phyloP scores from a whole-genome alignment of 1,139 yeast genomes.

The Saccharomycopsis hybrid region DNA sequence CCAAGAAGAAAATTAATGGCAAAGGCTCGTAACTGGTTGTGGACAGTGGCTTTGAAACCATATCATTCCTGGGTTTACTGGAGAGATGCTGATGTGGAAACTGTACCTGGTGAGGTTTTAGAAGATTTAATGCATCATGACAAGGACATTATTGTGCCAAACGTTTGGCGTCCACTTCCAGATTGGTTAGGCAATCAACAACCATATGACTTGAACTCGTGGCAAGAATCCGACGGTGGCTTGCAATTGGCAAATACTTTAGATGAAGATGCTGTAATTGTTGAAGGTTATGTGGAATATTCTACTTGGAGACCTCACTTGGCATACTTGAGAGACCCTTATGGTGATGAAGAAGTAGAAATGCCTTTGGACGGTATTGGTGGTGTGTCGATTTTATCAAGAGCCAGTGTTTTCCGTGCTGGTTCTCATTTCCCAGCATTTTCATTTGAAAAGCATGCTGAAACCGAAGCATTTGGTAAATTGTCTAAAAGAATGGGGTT shows the following conservation, averaged over 20 bases:
- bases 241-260: slow-evolving; percentile 31
- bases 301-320: slow-evolving; percentile 39
- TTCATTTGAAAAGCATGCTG: slow-evolving; percentile 36
- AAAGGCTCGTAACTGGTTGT: slow-evolving; percentile 65
- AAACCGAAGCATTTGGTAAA: slow-evolving; percentile 38
- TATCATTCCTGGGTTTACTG: slow-evolving; percentile 76
- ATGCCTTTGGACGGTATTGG: slow-evolving; percentile 38
- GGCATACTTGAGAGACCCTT: slow-evolving; percentile 36
- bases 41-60: slow-evolving; percentile 56
- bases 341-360: slow-evolving; percentile 37
- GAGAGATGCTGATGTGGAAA: slow-evolving; percentile 70
- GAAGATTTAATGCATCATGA: slow-evolving; percentile 63
- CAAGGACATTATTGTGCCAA: slow-evolving; percentile 51
- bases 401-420: slow-evolving; percentile 31
- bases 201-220: slow-evolving; percentile 36
- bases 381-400: slow-evolving; percentile 36
- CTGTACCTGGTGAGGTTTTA: slow-evolving; percentile 52
- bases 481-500: slow-evolving; percentile 35
- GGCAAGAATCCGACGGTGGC: slow-evolving; percentile 38
- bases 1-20: slow-evolving; percentile 71
- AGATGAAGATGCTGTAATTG: slow-evolving; percentile 36
- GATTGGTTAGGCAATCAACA: slow-evolving; percentile 65
- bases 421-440: slow-evolving; percentile 39
- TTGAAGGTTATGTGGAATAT: slow-evolving; percentile 37
- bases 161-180: slow-evolving; percentile 55